A percentile compares a stretch with the other conserved stretches of the same genome.
These are phyloP conservation scores for Syzygium aromaticum DNA, from an alignment of 345 rosid species.

Conservation along the genomic window DNA sequence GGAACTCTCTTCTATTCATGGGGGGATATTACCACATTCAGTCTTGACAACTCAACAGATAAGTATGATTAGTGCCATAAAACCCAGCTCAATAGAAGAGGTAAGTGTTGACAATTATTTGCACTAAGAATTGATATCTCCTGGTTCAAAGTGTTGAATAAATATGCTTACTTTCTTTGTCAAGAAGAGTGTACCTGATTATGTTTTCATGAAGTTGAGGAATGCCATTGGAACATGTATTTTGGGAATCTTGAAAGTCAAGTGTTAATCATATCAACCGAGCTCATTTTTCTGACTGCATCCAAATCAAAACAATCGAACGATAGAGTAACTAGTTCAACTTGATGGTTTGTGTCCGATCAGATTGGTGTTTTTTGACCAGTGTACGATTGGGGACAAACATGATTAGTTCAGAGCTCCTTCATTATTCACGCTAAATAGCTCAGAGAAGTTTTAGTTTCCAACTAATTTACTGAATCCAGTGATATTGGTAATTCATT, in stretches of 20 bases:
- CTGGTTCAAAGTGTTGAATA: not conserved
- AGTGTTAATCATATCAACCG: not conserved
- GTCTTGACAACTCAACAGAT: slow-evolving; percentile 74
- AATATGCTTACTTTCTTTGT: not conserved
- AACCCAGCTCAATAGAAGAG: slow-evolving; percentile 56
- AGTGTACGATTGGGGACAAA: not conserved
- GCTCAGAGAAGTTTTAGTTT: not conserved
- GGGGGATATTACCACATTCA: slow-evolving; percentile 82
- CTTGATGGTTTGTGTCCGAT: not conserved
- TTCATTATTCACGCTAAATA: not conserved
- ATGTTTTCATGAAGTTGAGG: not conserved
- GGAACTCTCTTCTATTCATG: slow-evolving; percentile 53
- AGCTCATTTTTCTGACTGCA: not conserved
- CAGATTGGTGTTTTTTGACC: not conserved
- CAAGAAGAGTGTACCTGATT: not conserved
- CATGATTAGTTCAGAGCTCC: not conserved
- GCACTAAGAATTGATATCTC: not conserved
- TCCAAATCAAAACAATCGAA: not conserved
- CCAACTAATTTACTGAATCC: not conserved
- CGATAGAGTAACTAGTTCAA: not conserved
- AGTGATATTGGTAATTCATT: not conserved
- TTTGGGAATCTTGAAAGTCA: not conserved
- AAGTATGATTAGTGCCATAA: slow-evolving; percentile 39
- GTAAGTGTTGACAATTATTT: slow-evolving; percentile 18
- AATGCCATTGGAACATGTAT: not conserved